Conservation (phyloP, 768 basidiomycete species). For the Leucosporidium scottii region DNA sequence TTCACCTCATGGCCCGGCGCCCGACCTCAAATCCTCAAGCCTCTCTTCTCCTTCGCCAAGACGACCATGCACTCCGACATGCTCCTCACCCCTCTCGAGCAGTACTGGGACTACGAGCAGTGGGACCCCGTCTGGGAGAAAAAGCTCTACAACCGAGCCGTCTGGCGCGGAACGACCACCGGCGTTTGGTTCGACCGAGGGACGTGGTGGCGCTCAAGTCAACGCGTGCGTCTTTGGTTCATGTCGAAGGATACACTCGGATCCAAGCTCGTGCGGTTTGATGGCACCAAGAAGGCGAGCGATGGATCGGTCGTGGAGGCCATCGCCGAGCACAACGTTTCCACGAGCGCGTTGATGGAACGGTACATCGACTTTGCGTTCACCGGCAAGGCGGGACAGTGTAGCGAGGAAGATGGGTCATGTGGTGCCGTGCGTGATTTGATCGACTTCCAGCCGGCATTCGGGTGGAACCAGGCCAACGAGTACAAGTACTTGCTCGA, state of each 20-base stretch:
- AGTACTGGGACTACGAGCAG: conserved; percentile 73
- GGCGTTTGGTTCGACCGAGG: conserved; percentile 55
- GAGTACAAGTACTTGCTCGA: conserved; percentile 89
- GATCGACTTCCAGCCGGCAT: conserved; percentile 62
- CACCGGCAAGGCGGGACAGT: conserved; percentile 61
- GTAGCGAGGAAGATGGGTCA: conserved; percentile 60
- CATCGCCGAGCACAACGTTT: conserved; percentile 29
- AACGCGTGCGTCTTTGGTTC: conserved; percentile 47
- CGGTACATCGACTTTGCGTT: conserved; percentile 86
- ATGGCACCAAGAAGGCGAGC: not conserved
- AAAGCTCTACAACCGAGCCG: conserved; percentile 67
- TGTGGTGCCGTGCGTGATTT: conserved; percentile 46
- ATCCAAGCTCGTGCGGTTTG: conserved; percentile 25
- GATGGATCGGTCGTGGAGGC: conserved; percentile 14
- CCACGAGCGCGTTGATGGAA: conserved; percentile 50
- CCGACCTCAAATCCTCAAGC: conserved; percentile 30
- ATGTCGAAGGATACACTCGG: conserved; percentile 36
- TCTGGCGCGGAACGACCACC: conserved; percentile 96
- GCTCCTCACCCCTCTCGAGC: conserved; percentile 91
- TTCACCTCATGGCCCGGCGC: conserved; percentile 39
- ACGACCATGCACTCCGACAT: conserved; percentile 79
- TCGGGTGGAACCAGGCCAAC: conserved; percentile 69
- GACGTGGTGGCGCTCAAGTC: conserved; percentile 51
- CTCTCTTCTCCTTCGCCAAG: conserved; percentile 82
- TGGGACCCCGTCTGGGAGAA: conserved; percentile 85